Evolutionary conservation across 2,329 filamentous ascomycete species (phyloP), one percentile per base, ranked within the genome.

Genomic region (Dothistroma septosporum): DNA sequence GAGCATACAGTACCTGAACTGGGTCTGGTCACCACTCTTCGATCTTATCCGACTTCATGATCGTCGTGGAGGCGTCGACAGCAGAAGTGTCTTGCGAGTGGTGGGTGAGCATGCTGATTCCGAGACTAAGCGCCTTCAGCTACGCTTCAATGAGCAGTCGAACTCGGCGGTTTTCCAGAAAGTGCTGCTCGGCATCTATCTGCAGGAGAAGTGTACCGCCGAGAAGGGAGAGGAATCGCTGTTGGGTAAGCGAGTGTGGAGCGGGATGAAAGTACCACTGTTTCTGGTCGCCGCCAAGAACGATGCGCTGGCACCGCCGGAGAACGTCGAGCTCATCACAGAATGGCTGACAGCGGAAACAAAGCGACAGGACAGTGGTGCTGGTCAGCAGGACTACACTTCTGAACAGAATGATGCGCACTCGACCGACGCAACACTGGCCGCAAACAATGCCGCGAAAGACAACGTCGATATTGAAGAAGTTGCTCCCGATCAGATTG

Each of bases 131-230:
- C 80, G 81, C 59, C 79, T 91, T 37, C 90, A 93, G 73, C 75
- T 88, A 59, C 83, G 83, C 2, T 93, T 87, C 76, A 97, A 97
- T 73, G 82, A 83, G 61, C 91, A 96, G 73, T 96, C 91, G 64
- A 85, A 83, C 65, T 94, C 92, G 0, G 82, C 88, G 0, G 90
- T 94, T 0, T 96, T 90, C 83, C 85, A 66, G 85, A 91, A 44
- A 92, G 96, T 86, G 87, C 87, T 0, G 86, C 82, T 74, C 91
- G 92, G 0, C 81, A 82, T 55, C 79, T 94, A 49, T 50, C 47
- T 37, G 14, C 60, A 57, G 53, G 61, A 62, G 55, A 61, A 28
- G 21, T 35, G 47, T 16, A 56, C 52, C 19, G 53, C 57, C 24
- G n/a, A 58, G 12, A 56, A 53, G 21, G 60, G 61, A 19, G 60